These are phyloP conservation scores for Microcera coccophila DNA, from an alignment of 2,329 filamentous ascomycete genomes.

Conservation along the genomic window DNA sequence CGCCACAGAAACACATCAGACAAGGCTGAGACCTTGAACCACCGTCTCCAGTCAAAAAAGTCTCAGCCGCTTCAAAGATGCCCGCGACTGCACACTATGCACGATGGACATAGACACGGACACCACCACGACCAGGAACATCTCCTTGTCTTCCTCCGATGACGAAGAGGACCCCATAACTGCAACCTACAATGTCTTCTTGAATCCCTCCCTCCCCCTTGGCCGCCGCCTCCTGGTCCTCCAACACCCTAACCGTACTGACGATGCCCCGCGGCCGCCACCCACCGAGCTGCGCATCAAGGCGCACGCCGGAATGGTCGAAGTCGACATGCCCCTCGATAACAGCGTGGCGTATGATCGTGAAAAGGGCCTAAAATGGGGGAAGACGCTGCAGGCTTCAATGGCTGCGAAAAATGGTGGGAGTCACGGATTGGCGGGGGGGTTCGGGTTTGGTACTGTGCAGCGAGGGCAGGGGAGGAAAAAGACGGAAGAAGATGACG, in stretches of 20 bases:
- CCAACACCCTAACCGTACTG: constrained; percentile 78
- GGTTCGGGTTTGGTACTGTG: constrained; percentile 60
- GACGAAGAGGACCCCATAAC: constrained; percentile 64
- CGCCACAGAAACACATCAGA: neutral
- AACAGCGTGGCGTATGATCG: constrained; percentile 73
- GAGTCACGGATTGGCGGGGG: constrained; percentile 66
- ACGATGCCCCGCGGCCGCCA: constrained; percentile 46
- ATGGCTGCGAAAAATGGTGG: constrained; percentile 58
- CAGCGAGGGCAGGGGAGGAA: constrained; percentile 37
- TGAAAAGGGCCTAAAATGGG: constrained; percentile 77
- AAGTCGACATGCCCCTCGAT: constrained; percentile 85
- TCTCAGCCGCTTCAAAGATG: neutral
- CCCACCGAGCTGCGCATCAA: constrained; percentile 80
- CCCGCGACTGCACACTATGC: constrained; percentile 5
- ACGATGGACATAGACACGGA: constrained; percentile 20
- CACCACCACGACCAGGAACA: constrained; percentile 8
- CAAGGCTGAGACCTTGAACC: neutral
- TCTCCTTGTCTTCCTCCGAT: constrained; percentile 13
- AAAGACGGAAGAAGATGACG: constrained; percentile 41
- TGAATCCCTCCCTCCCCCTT: constrained; percentile 66
- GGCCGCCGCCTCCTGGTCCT: constrained; percentile 72
- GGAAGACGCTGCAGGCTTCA: constrained; percentile 65
- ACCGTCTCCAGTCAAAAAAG: neutral
- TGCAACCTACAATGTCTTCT: constrained; percentile 76
- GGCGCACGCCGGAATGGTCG: constrained; percentile 74